Base-by-base conservation (phyloP, 148 eudicot genomes). In the Cornus controversa region DNA sequence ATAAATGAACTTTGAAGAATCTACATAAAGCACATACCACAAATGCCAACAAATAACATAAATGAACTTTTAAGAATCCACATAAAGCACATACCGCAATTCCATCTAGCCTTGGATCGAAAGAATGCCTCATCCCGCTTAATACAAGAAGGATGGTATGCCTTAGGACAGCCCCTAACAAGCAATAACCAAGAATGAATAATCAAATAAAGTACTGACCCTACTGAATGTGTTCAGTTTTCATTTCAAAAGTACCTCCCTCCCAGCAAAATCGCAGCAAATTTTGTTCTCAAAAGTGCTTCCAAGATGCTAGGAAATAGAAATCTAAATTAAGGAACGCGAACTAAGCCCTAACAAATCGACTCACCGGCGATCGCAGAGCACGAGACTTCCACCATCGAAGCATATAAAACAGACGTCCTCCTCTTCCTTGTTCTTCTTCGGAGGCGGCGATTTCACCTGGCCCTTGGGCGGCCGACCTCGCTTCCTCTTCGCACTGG, bases 341-440 rank as follows among this genome's bases (percentile, higher is more conserved):
- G 22, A 14, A 60, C 77, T 85, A 69, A 31, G 45, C 31, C 31
- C 25, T 6, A 77, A 58, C 67, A 53, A 64, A 23, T 10, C 25
- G 1, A 65, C 88, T 78, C 66, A 93, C 98, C 91, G 87, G 71
- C 91, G 91, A 87, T 94, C 98, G 65, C 98, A 94, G 0, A 94
- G 87, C 65, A 94, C 98, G 14, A 94, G 92, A 29, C 83, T 86
- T 36, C 98, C 98, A 4, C 98, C 98, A 80, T 94, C 98, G 31
- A 94, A 94, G 79, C 98, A 94, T 26, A 94, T 94, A 64, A 94
- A 94, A 74, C 98, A 94, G 16, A 94, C 98, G 86, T 94, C 98
- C 50, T 94, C 98, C 15, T 90, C 97, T 64, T 86, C 93, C 75
- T 83, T 85, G 78, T 66, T 79, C 73, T 47, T 80, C 88, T 81